phyloP scores from a whole-genome alignment of 441 rosid species.

The Mallotus repandus region DNA sequence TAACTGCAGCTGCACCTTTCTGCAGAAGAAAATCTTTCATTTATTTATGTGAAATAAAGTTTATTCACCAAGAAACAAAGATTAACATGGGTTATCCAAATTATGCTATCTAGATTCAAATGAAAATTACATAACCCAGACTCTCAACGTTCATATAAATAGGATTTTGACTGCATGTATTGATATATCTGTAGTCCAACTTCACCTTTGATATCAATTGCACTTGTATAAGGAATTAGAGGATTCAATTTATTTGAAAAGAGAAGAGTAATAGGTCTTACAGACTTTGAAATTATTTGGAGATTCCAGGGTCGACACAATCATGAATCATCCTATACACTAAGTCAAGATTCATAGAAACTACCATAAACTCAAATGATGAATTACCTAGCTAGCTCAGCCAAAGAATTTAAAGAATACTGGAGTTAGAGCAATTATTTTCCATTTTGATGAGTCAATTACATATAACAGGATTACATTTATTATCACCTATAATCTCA shows the following conservation, averaged over 20 bases:
- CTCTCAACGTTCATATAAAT: neutral
- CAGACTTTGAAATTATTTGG: neutral
- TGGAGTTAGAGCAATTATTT: neutral
- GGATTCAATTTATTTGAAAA: neutral
- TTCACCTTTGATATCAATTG: neutral
- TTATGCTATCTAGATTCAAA: too few relatives aligned
- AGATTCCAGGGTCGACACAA: neutral
- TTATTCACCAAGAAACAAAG: too few relatives aligned
- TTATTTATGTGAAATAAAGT: neutral
- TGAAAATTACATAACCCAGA: neutral
- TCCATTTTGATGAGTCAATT: neutral
- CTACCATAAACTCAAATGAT: neutral
- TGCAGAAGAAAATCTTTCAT: conserved; percentile 32
- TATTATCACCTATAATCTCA: neutral
- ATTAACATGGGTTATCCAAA: too few relatives aligned
- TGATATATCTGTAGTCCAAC: neutral
- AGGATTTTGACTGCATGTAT: neutral
- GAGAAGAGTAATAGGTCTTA: neutral
- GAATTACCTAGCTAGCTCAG: neutral
- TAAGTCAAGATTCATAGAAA: neutral
- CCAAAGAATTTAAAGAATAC: neutral
- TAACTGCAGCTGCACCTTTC: conserved; percentile 65
- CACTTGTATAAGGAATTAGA: neutral
- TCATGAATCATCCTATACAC: neutral
- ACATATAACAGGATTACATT: neutral